Conservation (phyloP, 352 stramenopile genomes). For the Phytopythium helicoides region DNA sequence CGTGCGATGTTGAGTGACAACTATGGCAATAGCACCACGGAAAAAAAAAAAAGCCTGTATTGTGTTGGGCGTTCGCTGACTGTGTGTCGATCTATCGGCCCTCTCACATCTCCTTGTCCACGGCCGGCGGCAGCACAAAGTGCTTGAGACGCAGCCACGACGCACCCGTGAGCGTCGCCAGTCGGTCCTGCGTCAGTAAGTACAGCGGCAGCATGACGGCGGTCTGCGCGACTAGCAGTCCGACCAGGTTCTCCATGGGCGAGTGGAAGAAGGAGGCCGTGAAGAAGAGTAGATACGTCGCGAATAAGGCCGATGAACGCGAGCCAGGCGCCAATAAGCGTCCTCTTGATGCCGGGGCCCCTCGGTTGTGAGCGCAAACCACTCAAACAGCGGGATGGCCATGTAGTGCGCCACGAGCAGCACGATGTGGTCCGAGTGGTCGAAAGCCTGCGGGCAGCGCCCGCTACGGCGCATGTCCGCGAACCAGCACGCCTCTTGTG, state of each 20-base stretch:
- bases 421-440: constrained; percentile 81
- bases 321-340: constrained; percentile 45
- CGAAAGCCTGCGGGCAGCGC: constrained; percentile 51
- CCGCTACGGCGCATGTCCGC: constrained; percentile 45
- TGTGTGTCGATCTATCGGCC: too few species aligned
- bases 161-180: constrained; percentile 26
- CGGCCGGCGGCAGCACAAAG: constrained; percentile 61
- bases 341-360: constrained; percentile 40
- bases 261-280: constrained; percentile 71
- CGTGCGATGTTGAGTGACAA: too few species aligned
- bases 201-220: constrained; percentile 65
- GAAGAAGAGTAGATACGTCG: constrained; percentile 65
- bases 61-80: too few species aligned
- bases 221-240: constrained; percentile 48
- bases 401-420: constrained; percentile 73
- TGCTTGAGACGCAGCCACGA: constrained; percentile 53
- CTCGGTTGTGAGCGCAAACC: constrained; percentile 63
- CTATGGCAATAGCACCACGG: too few species aligned
- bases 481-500: constrained; percentile 51
- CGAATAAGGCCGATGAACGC: constrained; percentile 27
- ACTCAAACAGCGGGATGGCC: constrained; percentile 70
- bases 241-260: constrained; percentile 60
- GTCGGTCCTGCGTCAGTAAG: constrained; percentile 60
- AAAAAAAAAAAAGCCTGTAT: too few species aligned
- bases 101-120: too few species aligned